Base-by-base conservation (phyloP, 1,284 basidiomycete species). In the Ganoderma multipileum region DNA sequence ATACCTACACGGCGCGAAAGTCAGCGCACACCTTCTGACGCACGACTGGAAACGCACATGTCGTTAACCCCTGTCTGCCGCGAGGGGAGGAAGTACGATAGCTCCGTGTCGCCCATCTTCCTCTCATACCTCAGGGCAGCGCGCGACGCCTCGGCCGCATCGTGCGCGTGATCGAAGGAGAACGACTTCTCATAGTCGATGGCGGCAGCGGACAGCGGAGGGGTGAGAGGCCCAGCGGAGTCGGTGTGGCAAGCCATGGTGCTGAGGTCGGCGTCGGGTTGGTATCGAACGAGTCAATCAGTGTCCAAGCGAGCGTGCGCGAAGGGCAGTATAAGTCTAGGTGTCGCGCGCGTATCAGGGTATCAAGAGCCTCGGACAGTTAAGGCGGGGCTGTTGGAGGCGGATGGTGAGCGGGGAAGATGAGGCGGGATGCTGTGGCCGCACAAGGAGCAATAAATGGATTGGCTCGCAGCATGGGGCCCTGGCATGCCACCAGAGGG, bases 51-150 rank as follows among this genome's bases (percentile, higher is more conserved):
- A 67, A 52, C 36, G 47, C 39, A 93, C 93, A 95, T 94, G 78
- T 95, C 93, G 74, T 95, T 95, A 33, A 94, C 93, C 16, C 93
- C 93, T 68, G 83, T 86, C 61, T 87, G 87, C 26, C 92, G 85
- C 4, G 89, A 89, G 1, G 91, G 92, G 12, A 94, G 83, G 76
- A 87, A 94, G 77, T 94, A 94, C 3, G 91, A 91, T 5, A 84
- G 76, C 77, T 92, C 91, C 12, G 86, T 91, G 68, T 91, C 85
- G 9, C 91, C 89, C 72, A 92, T 81, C 69, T 76, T 80, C 30
- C 87, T 81, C 75, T 87, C 84, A 68, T 71, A 74, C n/a, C 63
- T 71, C 20, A 66, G 64, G 6, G 11, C 44, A 14, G 58, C 41
- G 41, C 57, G 38, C 14, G 26, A 39, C 18, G 52, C 38, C 33